Conservation (phyloP, 2,329 filamentous ascomycete species). For the Sclerotinia subarctica region DNA sequence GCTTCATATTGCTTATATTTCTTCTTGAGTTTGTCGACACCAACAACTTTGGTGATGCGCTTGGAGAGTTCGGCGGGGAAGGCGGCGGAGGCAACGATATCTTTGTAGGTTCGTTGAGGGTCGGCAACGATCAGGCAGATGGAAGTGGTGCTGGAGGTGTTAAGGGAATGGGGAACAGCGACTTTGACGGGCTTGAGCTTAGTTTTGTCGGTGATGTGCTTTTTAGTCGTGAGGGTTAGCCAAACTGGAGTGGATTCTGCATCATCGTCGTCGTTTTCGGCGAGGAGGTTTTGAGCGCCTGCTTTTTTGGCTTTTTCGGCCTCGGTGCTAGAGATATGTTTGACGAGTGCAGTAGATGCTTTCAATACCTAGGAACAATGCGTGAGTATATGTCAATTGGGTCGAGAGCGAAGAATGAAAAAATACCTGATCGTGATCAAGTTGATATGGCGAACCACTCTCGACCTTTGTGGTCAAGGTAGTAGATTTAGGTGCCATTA, state of each 20-base stretch:
- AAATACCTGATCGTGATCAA: constrained; percentile 37
- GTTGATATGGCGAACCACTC: constrained; percentile 38
- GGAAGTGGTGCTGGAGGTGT: constrained; percentile 61
- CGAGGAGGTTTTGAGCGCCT: constrained; percentile 52
- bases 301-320: constrained; percentile 42
- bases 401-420: neutral
- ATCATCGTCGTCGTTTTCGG: constrained; percentile 45
- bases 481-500: constrained; percentile 35
- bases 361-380: constrained; percentile 50
- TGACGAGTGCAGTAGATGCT: constrained; percentile 60
- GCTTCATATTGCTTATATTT: constrained; percentile 89
- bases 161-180: constrained; percentile 70
- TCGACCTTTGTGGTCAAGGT: constrained; percentile 37
- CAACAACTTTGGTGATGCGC: constrained; percentile 73
- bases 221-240: constrained; percentile 63
- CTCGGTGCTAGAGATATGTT: constrained; percentile 57
- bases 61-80: constrained; percentile 66
- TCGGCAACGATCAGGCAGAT: constrained; percentile 85
- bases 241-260: constrained; percentile 52
- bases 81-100: constrained; percentile 70
- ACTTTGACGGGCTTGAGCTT: constrained; percentile 84
- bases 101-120: constrained; percentile 83
- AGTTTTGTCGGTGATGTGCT: constrained; percentile 67
- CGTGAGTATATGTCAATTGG: constrained; percentile 21
- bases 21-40: constrained; percentile 78